These are phyloP conservation scores for Candida pseudoviswanathii DNA, from an alignment of 1,139 yeast species.

Conservation along the genomic window DNA sequence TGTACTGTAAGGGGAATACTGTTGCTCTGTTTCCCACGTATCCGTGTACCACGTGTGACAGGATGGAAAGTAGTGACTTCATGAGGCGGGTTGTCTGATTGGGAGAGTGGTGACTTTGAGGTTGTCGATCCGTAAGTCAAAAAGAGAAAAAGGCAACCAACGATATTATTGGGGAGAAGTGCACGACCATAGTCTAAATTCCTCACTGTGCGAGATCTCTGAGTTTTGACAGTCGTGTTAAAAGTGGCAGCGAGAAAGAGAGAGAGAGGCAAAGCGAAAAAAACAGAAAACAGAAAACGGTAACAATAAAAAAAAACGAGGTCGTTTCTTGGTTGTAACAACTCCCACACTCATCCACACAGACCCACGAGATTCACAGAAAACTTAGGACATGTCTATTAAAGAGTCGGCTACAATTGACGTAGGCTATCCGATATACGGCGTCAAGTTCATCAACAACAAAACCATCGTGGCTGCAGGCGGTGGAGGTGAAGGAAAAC, in stretches of 20 bases:
- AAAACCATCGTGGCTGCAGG: conserved; percentile 75
- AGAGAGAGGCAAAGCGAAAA: conserved; percentile 3
- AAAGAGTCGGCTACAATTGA: conserved; percentile 47
- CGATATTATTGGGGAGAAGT: too few species aligned
- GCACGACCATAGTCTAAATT: too few species aligned
- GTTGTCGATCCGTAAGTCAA: too few species aligned
- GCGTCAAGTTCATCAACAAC: conserved; percentile 68
- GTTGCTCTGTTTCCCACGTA: conserved; percentile 48
- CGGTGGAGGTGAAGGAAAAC: conserved; percentile 92
- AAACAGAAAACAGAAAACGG: background rate
- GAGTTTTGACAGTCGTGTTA: background rate
- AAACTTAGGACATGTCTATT: conserved; percentile 29
- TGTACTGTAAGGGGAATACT: conserved; percentile 44
- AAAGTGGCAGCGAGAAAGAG: background rate
- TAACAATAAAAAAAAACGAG: background rate
- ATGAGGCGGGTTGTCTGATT: conserved; percentile 3
- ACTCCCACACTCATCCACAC: background rate
- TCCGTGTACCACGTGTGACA: conserved; percentile 50
- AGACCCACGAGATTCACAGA: background rate
- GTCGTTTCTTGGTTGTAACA: background rate
- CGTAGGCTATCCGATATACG: conserved; percentile 81
- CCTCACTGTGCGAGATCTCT: too few species aligned
- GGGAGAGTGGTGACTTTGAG: background rate
- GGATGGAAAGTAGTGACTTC: conserved; percentile 34
- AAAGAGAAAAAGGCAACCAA: too few species aligned